phyloP scores from a whole-genome alignment of 2,329 filamentous ascomycete genomes.

The Fusarium temperatum region DNA sequence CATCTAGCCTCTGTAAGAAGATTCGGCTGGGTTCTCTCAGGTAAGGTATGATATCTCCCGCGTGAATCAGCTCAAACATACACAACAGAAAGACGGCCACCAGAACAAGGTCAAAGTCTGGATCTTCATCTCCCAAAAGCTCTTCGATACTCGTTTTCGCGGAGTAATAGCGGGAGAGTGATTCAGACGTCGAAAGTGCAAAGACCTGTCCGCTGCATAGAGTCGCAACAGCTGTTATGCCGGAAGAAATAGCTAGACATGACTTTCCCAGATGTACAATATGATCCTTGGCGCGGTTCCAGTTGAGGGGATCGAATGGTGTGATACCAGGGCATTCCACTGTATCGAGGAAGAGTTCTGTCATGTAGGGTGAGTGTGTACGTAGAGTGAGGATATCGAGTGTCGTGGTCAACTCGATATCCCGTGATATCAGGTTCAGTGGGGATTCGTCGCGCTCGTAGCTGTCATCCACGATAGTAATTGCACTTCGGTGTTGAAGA shows the following conservation, averaged over 20 bases:
- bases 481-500: neutral
- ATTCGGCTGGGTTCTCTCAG: neutral
- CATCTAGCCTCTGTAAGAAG: fast-evolving
- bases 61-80: neutral
- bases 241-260: neutral
- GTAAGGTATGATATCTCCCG: neutral
- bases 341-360: neutral
- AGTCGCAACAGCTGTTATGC: neutral
- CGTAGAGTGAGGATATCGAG: neutral
- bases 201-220: neutral
- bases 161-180: neutral
- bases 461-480: neutral
- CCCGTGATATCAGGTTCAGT: neutral
- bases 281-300: neutral
- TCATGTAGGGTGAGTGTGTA: neutral
- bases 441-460: neutral
- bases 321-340: neutral
- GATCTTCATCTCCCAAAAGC: neutral
- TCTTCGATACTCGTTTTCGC: neutral
- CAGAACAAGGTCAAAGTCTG: neutral
- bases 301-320: neutral
- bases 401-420: neutral
- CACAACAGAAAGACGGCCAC: neutral
- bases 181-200: neutral
- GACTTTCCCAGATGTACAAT: neutral